Evolutionary conservation across 2,329 filamentous ascomycete genomes (phyloP), one percentile per base, ranked within the genome.

Genomic region (Blumeria graminis): DNA sequence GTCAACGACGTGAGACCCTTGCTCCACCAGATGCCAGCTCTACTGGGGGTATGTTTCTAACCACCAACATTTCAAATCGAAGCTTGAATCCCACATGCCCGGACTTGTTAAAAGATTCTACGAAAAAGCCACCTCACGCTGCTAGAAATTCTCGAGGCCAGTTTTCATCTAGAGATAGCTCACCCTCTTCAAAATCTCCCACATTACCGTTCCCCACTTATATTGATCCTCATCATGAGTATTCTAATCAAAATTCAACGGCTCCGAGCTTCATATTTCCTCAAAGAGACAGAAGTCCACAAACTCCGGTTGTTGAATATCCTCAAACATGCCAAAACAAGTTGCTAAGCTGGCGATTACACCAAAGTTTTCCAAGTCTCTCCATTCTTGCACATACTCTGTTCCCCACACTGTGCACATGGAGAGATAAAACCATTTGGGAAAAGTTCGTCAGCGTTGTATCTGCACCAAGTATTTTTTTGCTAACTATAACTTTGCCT

Each of bases 401-500:
- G 0, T 94, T 96, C 62, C 92, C 92, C 0, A 95, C 90, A 0
- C 69, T 98, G 34, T 82, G 81, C 60, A 81, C 76, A 32, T 98
- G 90, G 87, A 72, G 69, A 46, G 78, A 84, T 33, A 96, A 95
- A 69, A 80, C 73, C n/a, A 68, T 83, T n/a, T 87, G 82, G 80
- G 89, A 90, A 63, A 88, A 85, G 64, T 70, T 88, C 48, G 71
- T 95, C 52, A 90, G 87, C 45, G 63, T 92, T 10, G 75, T 93
- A 39, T 89, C 89, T 7, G 82, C 87, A n/a, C 86, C 89, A 0
- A 93, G 84, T 62, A 87, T 98, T 39, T 86, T 98, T 60, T 70
- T 96, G 1, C 74, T 98, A 3, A 90, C 90, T 0, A 80, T 92
- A 51, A 98, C 92, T 0, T 69, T 98, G 4, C 92, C 93, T 0